Percentiles rank a stretch among this genome's conserved stretches.
phyloP scores from a whole-genome alignment of 805 yeast genomes.

The Candida manassasensis region DNA sequence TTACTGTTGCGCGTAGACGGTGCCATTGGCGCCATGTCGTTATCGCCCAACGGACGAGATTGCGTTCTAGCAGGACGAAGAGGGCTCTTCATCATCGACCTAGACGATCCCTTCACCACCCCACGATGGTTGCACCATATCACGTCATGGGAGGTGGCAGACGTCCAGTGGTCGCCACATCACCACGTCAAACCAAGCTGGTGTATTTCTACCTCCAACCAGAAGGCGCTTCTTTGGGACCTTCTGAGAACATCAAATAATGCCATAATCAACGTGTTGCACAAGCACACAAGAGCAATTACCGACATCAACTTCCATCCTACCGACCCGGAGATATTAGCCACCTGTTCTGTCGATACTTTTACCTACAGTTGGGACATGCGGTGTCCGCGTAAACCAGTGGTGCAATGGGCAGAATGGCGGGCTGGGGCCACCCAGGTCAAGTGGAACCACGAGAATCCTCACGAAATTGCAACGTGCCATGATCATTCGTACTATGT shows the following conservation, averaged over 20 bases:
- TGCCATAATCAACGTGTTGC: conserved; percentile 84
- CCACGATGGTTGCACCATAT: conserved; percentile 91
- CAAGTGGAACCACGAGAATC: conserved; percentile 80
- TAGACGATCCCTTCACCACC: conserved; percentile 92
- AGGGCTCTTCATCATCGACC: conserved; percentile 85
- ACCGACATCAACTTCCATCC: conserved; percentile 95
- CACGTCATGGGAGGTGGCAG: conserved; percentile 98
- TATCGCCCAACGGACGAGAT: conserved; percentile 87
- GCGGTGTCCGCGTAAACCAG: conserved; percentile 72
- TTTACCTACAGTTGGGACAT: conserved; percentile 88
- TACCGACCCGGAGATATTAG: conserved; percentile 75
- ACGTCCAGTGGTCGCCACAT: conserved; percentile 98
- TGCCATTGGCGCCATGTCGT: conserved; percentile 85
- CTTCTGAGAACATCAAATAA: conserved; percentile 60
- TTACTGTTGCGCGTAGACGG: conserved; percentile 85
- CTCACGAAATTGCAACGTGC: conserved; percentile 75
- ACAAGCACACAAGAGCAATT: conserved; percentile 87
- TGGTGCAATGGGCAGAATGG: conserved; percentile 86
- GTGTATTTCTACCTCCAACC: conserved; percentile 93
- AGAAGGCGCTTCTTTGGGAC: conserved; percentile 94
- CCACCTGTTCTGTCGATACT: conserved; percentile 92
- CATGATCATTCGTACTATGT: conserved; percentile 77
- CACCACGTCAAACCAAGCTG: conserved; percentile 70
- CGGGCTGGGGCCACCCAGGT: conserved; percentile 92
- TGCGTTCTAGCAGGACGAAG: conserved; percentile 81